phyloP scores from a whole-genome alignment of 2,329 filamentous ascomycete species.

The Didymella exigua region DNA sequence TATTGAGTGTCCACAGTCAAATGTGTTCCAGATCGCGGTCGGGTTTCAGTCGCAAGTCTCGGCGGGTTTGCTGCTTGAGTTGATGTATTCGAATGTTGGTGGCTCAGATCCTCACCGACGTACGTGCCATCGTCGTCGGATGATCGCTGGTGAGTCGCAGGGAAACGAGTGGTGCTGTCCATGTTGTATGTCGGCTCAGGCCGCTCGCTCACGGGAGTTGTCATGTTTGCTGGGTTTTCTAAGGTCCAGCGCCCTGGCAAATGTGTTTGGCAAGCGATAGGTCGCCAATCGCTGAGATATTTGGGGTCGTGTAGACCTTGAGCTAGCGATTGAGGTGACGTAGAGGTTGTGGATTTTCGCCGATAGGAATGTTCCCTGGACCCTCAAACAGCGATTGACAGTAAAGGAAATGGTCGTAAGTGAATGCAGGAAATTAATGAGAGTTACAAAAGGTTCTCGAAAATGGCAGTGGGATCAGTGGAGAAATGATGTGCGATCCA shows the following conservation, averaged over 20 bases:
- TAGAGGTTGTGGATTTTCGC: conserved; percentile 3
- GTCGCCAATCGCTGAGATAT: background rate
- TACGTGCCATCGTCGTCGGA: conserved; percentile 49
- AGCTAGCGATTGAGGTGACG: conserved; percentile 12
- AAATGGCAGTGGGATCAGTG: conserved; percentile 5
- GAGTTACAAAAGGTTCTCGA: background rate
- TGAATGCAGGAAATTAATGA: background rate
- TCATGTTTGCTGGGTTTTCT: conserved; percentile 35
- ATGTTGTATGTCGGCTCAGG: conserved; percentile 47
- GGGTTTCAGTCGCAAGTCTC: conserved; percentile 11
- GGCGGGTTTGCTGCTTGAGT: conserved; percentile 10
- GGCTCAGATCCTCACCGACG: conserved; percentile 44
- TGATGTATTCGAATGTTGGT: conserved; percentile 33
- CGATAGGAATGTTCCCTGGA: background rate
- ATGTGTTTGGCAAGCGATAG: background rate
- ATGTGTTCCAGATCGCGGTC: conserved; percentile 49
- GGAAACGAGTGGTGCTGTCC: conserved; percentile 31
- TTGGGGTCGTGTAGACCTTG: background rate
- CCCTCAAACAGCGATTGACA: conserved; percentile 1
- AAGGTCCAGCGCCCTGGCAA: conserved; percentile 10
- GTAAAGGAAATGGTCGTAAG: background rate
- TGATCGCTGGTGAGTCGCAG: conserved; percentile 34
- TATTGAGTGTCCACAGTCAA: conserved; percentile 57
- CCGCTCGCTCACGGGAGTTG: conserved; percentile 43
- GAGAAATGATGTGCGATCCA: conserved; percentile 16